A percentile compares a stretch with the other conserved stretches of the same genome.
Conservation (phyloP, 140 eudicot genomes). For the Stevia rebaudiana region DNA sequence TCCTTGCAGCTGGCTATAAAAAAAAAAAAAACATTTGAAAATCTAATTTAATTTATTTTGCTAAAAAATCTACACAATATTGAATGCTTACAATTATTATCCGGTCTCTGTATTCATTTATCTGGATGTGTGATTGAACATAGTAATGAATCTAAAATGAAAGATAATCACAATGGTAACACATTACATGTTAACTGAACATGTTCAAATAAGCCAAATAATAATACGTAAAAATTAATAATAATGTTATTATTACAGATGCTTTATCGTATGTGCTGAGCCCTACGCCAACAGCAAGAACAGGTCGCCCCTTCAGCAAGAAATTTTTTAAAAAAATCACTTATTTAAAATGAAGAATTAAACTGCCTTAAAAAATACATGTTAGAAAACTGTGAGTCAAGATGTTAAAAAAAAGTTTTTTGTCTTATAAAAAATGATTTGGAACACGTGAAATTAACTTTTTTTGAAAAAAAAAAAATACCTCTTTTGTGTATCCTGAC, state of each 20-base stretch:
- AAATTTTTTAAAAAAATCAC: background rate
- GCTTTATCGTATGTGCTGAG: slow-evolving; percentile 96
- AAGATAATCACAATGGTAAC: slow-evolving; percentile 5
- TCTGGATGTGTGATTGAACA: slow-evolving; percentile 95
- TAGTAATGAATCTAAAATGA: slow-evolving; percentile 71
- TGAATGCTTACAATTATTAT: slow-evolving; percentile 57
- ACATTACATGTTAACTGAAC: background rate
- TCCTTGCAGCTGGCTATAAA: slow-evolving; percentile 67
- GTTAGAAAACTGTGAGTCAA: background rate
- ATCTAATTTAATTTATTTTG: background rate
- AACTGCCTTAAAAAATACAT: background rate
- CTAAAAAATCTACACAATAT: background rate
- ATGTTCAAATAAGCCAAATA: slow-evolving; percentile 3
- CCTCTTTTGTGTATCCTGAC: slow-evolving; percentile 94
- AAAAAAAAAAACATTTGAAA: background rate
- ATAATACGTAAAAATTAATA: background rate
- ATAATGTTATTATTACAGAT: slow-evolving; percentile 55
- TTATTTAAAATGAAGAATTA: background rate
- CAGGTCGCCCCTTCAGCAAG: slow-evolving; percentile 76
- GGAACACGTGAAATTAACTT: background rate
- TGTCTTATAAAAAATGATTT: background rate
- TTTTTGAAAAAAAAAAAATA: slow-evolving; percentile 9
- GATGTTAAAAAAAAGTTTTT: no score
- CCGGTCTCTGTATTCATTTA: slow-evolving; percentile 93
- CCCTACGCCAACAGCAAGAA: slow-evolving; percentile 87